These are phyloP conservation scores for Bipolaris bicolor DNA, from an alignment of 2,329 filamentous ascomycete species.

Conservation along the genomic window DNA sequence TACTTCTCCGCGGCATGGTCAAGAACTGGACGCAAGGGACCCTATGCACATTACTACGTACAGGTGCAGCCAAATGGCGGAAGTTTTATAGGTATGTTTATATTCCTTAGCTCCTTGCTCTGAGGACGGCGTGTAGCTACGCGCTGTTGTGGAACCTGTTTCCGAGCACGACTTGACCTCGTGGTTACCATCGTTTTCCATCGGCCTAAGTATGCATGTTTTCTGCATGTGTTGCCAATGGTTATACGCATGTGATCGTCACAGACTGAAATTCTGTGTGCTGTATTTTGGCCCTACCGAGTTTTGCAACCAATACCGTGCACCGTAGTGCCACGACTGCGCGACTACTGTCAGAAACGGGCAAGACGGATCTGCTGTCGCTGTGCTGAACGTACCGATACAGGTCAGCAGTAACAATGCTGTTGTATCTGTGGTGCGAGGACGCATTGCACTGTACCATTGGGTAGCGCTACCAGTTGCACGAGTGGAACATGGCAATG, in stretches of 20 bases:
- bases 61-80: constrained; percentile 72
- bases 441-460: background rate
- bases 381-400: background rate
- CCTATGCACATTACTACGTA: constrained; percentile 78
- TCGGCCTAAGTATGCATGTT: constrained; percentile 5
- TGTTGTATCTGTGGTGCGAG: background rate
- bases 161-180: constrained; percentile 4
- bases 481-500: constrained; percentile 4
- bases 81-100: constrained; percentile 71
- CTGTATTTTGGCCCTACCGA: constrained; percentile 5
- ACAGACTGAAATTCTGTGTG: background rate
- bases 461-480: background rate
- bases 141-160: constrained; percentile 8
- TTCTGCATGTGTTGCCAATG: constrained; percentile 13
- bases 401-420: constrained; percentile 3
- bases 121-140: background rate
- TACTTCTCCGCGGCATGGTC: constrained; percentile 88
- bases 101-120: constrained; percentile 5
- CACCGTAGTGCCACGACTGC: constrained; percentile 12
- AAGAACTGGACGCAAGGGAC: constrained; percentile 76
- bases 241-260: constrained; percentile 9
- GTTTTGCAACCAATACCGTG: constrained; percentile 9
- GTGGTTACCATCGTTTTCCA: constrained; percentile 5
- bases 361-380: background rate
- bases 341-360: constrained; percentile 7